Evolutionary conservation across 441 rosid genomes (phyloP).

Genomic region (Adansonia grandidieri): DNA sequence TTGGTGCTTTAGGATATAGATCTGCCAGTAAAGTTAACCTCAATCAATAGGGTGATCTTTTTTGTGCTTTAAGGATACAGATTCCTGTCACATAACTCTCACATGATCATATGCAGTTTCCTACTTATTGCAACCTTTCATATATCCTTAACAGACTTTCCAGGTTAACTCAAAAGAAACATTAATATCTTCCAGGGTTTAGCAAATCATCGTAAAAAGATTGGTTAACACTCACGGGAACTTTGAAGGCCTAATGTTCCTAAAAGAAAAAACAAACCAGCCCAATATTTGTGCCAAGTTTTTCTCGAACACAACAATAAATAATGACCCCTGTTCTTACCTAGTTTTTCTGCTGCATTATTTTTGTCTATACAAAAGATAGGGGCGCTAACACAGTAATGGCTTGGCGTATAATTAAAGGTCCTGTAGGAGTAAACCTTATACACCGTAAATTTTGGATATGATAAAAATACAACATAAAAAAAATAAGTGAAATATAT

Average conservation of each 20-base stretch:
- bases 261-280: not conserved
- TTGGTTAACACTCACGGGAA: slow-evolving; percentile 7
- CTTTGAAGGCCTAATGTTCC: not conserved
- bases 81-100: not conserved
- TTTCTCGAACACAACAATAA: not conserved
- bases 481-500: no score
- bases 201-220: not conserved
- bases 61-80: not conserved
- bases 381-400: not conserved
- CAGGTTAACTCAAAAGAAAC: not conserved
- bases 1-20: no score
- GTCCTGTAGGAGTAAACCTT: no score
- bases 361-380: not conserved
- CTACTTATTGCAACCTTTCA: not conserved
- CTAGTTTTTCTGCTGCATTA: not conserved
- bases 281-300: not conserved
- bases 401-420: not conserved
- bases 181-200: no score
- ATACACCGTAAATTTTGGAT: no score
- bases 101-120: not conserved
- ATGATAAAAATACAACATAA: no score
- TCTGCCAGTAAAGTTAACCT: no score
- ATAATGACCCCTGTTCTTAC: not conserved
- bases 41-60: not conserved
- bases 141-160: not conserved